Evolutionary conservation across 129 eudicot species (phyloP), one percentile per base, ranked within the genome.

Genomic region (Artemisia tridentata): DNA sequence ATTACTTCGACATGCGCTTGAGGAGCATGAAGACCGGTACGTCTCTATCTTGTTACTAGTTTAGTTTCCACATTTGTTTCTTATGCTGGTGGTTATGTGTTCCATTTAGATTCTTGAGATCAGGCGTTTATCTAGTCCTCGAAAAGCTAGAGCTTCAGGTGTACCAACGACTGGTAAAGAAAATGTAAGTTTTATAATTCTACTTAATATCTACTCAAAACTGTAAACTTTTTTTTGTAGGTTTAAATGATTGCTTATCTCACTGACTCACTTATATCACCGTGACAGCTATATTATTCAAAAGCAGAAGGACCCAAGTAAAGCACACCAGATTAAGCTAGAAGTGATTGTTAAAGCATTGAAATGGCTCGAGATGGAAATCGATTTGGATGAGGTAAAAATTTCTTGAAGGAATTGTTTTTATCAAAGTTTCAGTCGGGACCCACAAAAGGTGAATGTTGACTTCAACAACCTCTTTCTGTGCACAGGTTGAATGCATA

Each of bases 71-170:
- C 25, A 23, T 23, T 0, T 23, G 25, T 23, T 23, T 23, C 25
- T 23, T 14, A 3, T 53, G 66, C 0, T 7, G 34, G 63, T 14
- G 12, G 52, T 58, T 71, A 71, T 54, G 8, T 69, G 20, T 73
- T 53, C 25, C 31, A 13, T 71, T 54, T 82, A 93, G 98, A 72
- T 93, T 93, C 74, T 77, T 93, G 80, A 89, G 96, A 76, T 93
- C 98, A 46, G 98, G 98, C 60, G 96, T 89, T 45, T 93, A 89
- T 81, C 96, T 93, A 65, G 98, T 93, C 72, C 91, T 93, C 4
- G 98, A 93, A 77, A 93, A 93, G 91, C 78, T 89, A 67, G 98
- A 89, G 80, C 96, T 93, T 65, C 96, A 89, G 80, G 98, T 93
- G 18, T 93, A 93, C 83, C 96, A 86, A 75, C 82, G 95, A 72